Conservation (phyloP, 2,329 filamentous ascomycete genomes). For the Ophiostoma ulmi region DNA sequence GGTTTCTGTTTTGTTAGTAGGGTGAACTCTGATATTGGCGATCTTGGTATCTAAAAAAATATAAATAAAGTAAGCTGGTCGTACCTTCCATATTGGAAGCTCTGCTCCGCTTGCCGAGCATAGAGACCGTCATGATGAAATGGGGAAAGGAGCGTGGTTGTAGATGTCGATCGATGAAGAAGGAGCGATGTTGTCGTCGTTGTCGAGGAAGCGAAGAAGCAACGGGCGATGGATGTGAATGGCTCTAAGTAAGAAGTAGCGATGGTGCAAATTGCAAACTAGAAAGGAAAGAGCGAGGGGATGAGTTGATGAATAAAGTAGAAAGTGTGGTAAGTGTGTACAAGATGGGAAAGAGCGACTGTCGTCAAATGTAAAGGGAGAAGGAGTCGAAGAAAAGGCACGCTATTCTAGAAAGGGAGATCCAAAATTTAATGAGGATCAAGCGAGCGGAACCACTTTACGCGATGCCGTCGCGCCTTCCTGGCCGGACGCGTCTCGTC, state of each 20-base stretch:
- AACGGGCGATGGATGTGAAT: background rate
- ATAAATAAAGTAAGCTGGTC: background rate
- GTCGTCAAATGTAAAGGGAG: constrained; percentile 11
- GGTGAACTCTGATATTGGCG: background rate
- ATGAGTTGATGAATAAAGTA: constrained; percentile 9
- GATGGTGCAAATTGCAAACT: background rate
- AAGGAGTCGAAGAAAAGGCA: constrained; percentile 19
- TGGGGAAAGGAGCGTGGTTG: background rate
- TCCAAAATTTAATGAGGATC: constrained; percentile 18
- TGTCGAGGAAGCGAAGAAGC: background rate
- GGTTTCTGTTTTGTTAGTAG: background rate
- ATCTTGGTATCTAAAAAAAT: background rate
- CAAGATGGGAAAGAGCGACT: constrained; percentile 13
- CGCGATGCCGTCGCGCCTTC: constrained; percentile 17
- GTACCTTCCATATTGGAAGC: constrained; percentile 20
- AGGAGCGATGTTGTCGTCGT: background rate
- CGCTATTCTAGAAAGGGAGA: constrained; percentile 19
- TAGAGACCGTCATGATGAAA: constrained; percentile 20
- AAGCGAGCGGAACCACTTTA: constrained; percentile 23
- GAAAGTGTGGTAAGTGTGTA: background rate
- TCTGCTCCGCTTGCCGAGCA: constrained; percentile 25
- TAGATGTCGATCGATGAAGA: background rate
- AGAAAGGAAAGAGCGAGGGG: constrained; percentile 15
- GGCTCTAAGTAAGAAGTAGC: background rate
- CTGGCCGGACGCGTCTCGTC: constrained; percentile 10